Conservation (phyloP, 192 early-diverging fungal genomes). For the Backusella morwellensis region DNA sequence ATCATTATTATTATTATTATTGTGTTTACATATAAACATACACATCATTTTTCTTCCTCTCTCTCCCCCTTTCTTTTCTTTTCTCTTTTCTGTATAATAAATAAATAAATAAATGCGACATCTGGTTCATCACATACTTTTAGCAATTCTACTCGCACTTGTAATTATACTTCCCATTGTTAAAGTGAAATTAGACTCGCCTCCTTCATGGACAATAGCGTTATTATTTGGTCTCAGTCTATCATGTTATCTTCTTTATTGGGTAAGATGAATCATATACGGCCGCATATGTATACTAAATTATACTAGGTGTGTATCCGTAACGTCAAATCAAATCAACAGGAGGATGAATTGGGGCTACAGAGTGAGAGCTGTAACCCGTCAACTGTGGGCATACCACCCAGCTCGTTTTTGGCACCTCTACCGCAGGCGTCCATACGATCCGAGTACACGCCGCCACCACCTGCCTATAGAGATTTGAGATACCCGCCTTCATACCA, state of each 20-base stretch:
- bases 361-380: not conserved
- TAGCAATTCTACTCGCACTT: not conserved
- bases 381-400: not conserved
- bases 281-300: no score
- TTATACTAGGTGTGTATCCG: not conserved
- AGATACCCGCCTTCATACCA: conserved; percentile 12
- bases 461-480: conserved; percentile 3
- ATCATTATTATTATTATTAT: no score
- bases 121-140: not conserved
- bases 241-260: not conserved
- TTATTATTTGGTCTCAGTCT: conserved; percentile 1
- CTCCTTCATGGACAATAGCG: not conserved
- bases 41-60: not conserved
- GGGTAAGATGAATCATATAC: not conserved
- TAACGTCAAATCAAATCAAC: not conserved
- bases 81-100: not conserved
- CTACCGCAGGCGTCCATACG: not conserved
- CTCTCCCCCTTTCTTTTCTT: not conserved
- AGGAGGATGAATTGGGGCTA: not conserved
- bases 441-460: conserved; percentile 1
- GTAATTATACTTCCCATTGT: not conserved
- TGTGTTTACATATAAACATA: not conserved
- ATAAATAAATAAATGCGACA: not conserved
- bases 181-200: not conserved
- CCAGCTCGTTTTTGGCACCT: not conserved